Conservation (phyloP, 495 filamentous ascomycete species). For the Staphylotrichum tortipilum region DNA sequence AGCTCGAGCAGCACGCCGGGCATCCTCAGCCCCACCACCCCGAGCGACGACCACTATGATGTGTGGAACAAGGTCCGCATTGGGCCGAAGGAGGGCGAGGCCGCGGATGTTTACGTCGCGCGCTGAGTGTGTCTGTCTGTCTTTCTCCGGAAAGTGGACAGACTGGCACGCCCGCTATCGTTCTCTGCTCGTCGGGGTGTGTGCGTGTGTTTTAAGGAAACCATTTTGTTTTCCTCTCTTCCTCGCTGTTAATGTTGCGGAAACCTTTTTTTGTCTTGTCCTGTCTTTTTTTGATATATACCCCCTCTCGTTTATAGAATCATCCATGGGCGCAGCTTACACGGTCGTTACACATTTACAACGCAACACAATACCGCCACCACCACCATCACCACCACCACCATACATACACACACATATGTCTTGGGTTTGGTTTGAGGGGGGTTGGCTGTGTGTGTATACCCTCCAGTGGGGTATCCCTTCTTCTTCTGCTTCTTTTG, state of each 20-base stretch:
- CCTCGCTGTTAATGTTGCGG: too few relatives aligned
- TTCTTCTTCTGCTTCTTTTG: neutral
- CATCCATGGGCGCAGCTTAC: neutral
- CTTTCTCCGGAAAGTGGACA: neutral
- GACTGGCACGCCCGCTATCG: too few relatives aligned
- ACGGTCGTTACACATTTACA: neutral
- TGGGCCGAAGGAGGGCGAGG: conserved; percentile 1
- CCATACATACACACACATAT: too few relatives aligned
- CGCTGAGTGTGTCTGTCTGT: neutral
- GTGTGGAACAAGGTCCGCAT: conserved; percentile 23
- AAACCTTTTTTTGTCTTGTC: neutral
- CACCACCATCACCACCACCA: too few relatives aligned
- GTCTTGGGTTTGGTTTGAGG: too few relatives aligned
- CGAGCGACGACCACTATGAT: conserved; percentile 24
- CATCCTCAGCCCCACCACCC: conserved; percentile 34
- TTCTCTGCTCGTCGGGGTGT: too few relatives aligned
- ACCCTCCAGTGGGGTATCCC: neutral
- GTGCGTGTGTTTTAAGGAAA: too few relatives aligned
- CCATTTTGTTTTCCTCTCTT: too few relatives aligned
- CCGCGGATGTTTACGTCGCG: conserved; percentile 1
- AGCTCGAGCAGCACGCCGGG: conserved; percentile 29
- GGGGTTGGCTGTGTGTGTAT: too few relatives aligned
- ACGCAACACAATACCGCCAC: conserved; percentile 5
- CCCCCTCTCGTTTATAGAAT: conserved; percentile 5
- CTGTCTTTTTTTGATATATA: neutral